Evolutionary conservation across 2,329 filamentous ascomycete species (phyloP), one percentile per base, ranked within the genome.

Genomic region (Talaromyces islandicus): DNA sequence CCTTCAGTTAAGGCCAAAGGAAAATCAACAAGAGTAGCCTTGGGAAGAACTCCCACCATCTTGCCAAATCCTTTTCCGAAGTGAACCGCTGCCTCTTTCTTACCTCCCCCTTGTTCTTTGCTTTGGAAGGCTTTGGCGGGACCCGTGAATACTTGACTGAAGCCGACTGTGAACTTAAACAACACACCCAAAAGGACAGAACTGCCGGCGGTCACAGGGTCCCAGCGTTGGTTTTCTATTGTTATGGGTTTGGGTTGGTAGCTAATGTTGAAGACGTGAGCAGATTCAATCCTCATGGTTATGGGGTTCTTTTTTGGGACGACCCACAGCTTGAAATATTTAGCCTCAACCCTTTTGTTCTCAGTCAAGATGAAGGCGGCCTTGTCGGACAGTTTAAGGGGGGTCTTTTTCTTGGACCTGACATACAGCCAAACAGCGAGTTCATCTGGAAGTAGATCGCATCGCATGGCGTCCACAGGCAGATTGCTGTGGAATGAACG

Each of bases 401-500:
- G 27, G 4, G 4, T 29, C 27, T 7, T 29, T 29, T 29, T 29
- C 7, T 29, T 29, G 7, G 27, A 29, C 27, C 7, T 29, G 7
- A 7, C 63, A 46, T 66, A 69, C 10, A 21, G 32, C 72, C 71
- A 96, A 0, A 88, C 85, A 0, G 91, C 91, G 1, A 85, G 81
- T 41, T 85, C 81, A 56, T 82, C 83, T 0, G 90, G 90, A 29
- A 85, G 81, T 25, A 95, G 68, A 7, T 83, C 82, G 71, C 91
- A 95, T 59, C 88, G 80, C 60, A 94, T 69, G n/a, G 78, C 78
- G 62, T 89, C 83, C 4, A 87, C 71, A 57, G 88, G 78, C 0
- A 95, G 76, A 60, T 88, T 84, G 19, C 83, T 81, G 67, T 92
- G 88, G 66, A 93, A 92, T 61, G 82, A 85, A 69, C 84, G 81